Base-by-base conservation (phyloP, 192 early-diverging fungal genomes). In the Coemansia furcata region DNA sequence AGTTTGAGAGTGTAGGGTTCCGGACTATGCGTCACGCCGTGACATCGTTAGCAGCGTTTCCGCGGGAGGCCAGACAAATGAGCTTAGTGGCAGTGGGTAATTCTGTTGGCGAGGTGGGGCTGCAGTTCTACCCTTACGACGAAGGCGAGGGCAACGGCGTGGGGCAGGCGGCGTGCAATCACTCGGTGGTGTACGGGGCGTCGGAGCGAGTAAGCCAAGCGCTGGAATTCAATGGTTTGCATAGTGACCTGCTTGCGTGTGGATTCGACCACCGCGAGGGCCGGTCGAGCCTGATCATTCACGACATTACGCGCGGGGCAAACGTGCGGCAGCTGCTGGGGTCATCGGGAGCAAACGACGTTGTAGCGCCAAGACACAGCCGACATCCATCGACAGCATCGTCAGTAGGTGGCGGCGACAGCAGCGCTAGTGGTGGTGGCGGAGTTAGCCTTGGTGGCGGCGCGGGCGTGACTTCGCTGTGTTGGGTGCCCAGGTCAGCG, bases 191-290 rank as follows among this genome's bases (percentile, higher is more conserved):
- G 37, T 80, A 80, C 49, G 69, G 60, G 43, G 73, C 43, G 14
- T 68, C 69, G 0, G 70, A 52, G 12, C 66, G 73, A 14, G 68
- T 39, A 26, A 67, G 71, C 38, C 75, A 69, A 14, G 67, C 68
- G 12, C 36, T 82, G 32, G 67, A 71, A 21, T 82, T 82, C 55
- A 82, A 71, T n/a, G 26, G 62, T 0, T 49, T 50, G 12, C 72
- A 73, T 43, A 68, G 47, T 36, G 71, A 82, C 66, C 42, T 71
- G 64, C 59, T 82, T 12, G 80, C 80, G 2, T 73, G 75, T 23
- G 80, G 80, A 1, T 82, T 82, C 44, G 80, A 82, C 60, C 64
- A 69, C 44, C 61, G 50, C 30, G 80, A 82, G 29, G 71, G 75
- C 21, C 57, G 36, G 32, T 52, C 71, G 33, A 74, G 80, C 59